Percentiles rank a stretch among this genome's conserved stretches.
phyloP scores from a whole-genome alignment of 176 grass and related monocot genomes.

The Chloris gayana region DNA sequence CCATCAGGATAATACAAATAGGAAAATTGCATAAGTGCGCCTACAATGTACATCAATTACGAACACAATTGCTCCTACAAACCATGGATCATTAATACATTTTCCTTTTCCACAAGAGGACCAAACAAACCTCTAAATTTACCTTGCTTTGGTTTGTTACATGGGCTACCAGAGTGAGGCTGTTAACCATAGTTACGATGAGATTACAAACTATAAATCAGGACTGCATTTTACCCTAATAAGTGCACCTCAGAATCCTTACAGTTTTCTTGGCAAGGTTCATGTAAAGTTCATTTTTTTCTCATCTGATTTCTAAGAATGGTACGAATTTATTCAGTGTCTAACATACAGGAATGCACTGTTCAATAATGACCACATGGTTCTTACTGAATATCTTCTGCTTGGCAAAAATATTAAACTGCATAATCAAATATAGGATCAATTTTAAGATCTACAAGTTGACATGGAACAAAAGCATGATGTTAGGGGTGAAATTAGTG shows the following conservation, averaged over 20 bases:
- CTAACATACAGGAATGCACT: neutral
- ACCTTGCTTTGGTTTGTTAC: neutral
- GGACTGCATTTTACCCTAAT: neutral
- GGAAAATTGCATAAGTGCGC: too few relatives aligned
- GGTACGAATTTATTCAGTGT: slow-evolving; percentile 8
- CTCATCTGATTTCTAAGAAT: neutral
- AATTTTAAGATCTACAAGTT: neutral
- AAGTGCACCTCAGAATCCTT: neutral
- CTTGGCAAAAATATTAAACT: neutral
- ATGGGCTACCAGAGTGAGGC: neutral
- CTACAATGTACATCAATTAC: too few relatives aligned
- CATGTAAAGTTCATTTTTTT: neutral
- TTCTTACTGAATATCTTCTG: slow-evolving; percentile 14
- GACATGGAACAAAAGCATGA: neutral
- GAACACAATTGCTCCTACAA: neutral
- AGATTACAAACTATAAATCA: neutral
- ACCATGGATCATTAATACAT: slow-evolving; percentile 1
- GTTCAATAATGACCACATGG: neutral
- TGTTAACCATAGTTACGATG: neutral
- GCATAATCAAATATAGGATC: slow-evolving; percentile 19
- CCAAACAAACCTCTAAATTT: neutral
- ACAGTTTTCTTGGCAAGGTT: neutral
- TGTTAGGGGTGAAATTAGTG: neutral
- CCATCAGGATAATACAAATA: neutral
- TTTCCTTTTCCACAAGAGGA: neutral